Conservation (phyloP, 2,329 filamentous ascomycete genomes). For the Alternaria panax region DNA sequence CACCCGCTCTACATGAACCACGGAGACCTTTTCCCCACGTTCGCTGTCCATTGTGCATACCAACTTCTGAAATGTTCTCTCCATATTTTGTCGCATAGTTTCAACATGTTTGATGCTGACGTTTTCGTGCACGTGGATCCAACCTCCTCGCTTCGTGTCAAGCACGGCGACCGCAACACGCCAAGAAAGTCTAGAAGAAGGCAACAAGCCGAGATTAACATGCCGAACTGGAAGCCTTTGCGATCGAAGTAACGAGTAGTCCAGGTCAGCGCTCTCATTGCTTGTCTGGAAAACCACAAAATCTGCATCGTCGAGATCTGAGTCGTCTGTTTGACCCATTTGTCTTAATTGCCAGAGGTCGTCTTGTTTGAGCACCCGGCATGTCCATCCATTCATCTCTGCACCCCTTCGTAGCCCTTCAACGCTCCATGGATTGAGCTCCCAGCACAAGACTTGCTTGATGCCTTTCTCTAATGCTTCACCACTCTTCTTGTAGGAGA, state of each 20-base stretch:
- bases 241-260: not conserved
- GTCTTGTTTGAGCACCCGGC: conserved; percentile 10
- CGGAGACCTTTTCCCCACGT: conserved; percentile 38
- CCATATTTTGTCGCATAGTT: conserved; percentile 45
- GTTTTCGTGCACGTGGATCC: conserved; percentile 69
- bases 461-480: conserved; percentile 64
- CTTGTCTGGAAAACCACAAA: conserved; percentile 53
- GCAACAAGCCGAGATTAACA: conserved; percentile 66
- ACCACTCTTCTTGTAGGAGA: conserved; percentile 78
- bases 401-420: conserved; percentile 55
- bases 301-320: conserved; percentile 9
- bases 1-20: conserved; percentile 60
- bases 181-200: conserved; percentile 61
- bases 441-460: conserved; percentile 79
- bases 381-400: conserved; percentile 50
- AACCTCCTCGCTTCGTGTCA: conserved; percentile 58
- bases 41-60: conserved; percentile 12
- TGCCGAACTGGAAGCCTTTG: conserved; percentile 57
- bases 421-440: conserved; percentile 71
- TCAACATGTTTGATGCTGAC: conserved; percentile 52
- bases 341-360: not conserved
- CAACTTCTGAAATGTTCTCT: conserved; percentile 49
- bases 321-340: not conserved
- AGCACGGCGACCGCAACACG: conserved; percentile 57
- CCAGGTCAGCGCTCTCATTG: conserved; percentile 46